These are phyloP conservation scores for Xerocomus spinulosus DNA, from an alignment of 768 basidiomycete species.

Conservation along the genomic window DNA sequence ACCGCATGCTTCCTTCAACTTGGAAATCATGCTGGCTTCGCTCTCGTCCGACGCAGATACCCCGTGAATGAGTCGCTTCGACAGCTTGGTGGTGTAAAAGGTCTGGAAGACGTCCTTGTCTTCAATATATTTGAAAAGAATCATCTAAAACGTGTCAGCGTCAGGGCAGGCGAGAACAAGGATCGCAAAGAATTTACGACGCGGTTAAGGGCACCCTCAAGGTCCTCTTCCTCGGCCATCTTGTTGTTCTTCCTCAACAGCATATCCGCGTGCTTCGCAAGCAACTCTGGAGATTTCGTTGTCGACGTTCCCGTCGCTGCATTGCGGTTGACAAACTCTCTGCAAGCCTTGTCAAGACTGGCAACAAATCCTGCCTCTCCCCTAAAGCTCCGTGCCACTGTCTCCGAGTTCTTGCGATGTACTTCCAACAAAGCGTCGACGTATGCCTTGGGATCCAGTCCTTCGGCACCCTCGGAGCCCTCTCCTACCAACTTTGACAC, in stretches of 20 bases:
- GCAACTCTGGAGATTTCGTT: slow-evolving; percentile 84
- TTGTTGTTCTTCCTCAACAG: slow-evolving; percentile 93
- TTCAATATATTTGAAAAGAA: slow-evolving; percentile 95
- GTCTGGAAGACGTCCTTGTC: slow-evolving; percentile 99
- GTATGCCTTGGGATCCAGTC: slow-evolving; percentile 88
- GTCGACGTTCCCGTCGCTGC: slow-evolving; percentile 79
- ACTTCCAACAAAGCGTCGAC: slow-evolving; percentile 90
- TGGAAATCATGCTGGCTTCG: slow-evolving; percentile 97
- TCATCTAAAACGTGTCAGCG: slow-evolving; percentile 59
- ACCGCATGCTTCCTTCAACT: slow-evolving; percentile 93
- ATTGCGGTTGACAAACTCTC: slow-evolving; percentile 94
- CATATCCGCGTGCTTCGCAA: slow-evolving; percentile 89
- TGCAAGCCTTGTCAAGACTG: slow-evolving; percentile 89
- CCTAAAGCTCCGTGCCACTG: slow-evolving; percentile 82
- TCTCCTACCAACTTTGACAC: slow-evolving; percentile 65
- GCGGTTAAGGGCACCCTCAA: slow-evolving; percentile 86
- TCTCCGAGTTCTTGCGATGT: slow-evolving; percentile 87
- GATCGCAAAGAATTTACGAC: slow-evolving; percentile 53
- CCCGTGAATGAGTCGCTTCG: slow-evolving; percentile 86
- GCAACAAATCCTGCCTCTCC: slow-evolving; percentile 94
- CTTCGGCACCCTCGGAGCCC: slow-evolving; percentile 50
- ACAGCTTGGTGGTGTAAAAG: slow-evolving; percentile 93
- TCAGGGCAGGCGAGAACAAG: not conserved
- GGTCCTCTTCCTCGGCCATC: slow-evolving; percentile 84
- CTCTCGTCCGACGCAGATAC: slow-evolving; percentile 94